Conservation (phyloP, 2,329 filamentous ascomycete genomes). For the Trichoderma sp. region DNA sequence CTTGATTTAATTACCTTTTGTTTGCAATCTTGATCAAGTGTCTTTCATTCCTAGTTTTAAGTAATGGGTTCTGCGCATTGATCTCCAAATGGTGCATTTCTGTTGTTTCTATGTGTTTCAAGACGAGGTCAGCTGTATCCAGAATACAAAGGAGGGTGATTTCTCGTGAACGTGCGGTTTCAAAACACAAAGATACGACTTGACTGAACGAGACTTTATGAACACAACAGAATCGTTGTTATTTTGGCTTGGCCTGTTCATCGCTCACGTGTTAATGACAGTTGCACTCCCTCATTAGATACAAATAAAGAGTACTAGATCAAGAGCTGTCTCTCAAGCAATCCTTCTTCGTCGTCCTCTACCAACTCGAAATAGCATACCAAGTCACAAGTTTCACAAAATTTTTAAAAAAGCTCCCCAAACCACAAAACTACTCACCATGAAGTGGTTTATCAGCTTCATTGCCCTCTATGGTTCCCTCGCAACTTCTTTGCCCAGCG, state of each 20-base stretch:
- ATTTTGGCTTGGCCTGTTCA: background rate
- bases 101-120: background rate
- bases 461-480: background rate
- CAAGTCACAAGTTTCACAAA: background rate
- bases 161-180: background rate
- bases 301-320: background rate
- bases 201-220: background rate
- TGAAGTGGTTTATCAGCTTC: background rate
- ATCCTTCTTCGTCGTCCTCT: background rate
- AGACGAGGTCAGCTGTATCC: background rate
- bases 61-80: background rate
- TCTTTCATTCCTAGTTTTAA: background rate
- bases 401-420: background rate
- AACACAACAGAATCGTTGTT: background rate
- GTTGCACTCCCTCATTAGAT: background rate
- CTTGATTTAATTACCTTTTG: background rate
- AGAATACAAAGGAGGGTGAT: background rate
- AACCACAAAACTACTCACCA: background rate
- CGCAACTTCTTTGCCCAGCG: background rate
- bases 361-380: background rate
- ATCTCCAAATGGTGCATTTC: background rate
- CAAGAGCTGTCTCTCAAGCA: background rate
- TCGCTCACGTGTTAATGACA: background rate
- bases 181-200: background rate
- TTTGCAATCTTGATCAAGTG: background rate